Conservation (phyloP, 805 yeast genomes). For the Yarrowia alimentaria region DNA sequence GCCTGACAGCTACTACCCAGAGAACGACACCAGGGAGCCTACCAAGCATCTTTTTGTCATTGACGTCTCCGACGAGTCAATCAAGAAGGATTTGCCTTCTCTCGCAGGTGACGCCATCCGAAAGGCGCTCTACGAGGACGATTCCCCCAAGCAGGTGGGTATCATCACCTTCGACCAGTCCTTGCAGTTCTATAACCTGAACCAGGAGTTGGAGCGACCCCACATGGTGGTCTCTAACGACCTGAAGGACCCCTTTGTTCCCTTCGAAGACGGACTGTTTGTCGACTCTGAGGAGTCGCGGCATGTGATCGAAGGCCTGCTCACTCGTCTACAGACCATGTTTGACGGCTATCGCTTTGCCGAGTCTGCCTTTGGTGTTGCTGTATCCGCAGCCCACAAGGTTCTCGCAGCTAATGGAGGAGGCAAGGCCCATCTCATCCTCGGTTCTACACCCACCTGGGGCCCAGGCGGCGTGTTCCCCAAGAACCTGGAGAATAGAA, state of each 20-base stretch:
- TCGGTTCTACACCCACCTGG: conserved; percentile 70
- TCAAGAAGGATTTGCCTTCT: conserved; percentile 58
- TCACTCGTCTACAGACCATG: conserved; percentile 56
- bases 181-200: conserved; percentile 69
- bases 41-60: conserved; percentile 70
- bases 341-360: conserved; percentile 44
- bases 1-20: conserved; percentile 65
- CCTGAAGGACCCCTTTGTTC: conserved; percentile 76
- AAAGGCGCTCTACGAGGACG: conserved; percentile 47
- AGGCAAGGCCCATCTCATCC: conserved; percentile 72
- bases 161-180: conserved; percentile 73
- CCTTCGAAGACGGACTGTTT: conserved; percentile 70
- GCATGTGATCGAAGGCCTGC: conserved; percentile 61
- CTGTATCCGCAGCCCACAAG: conserved; percentile 62
- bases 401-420: conserved; percentile 56
- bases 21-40: conserved; percentile 44
- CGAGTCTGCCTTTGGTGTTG: conserved; percentile 78
- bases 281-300: conserved; percentile 72
- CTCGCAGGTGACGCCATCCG: conserved; percentile 71
- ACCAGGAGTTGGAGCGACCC: conserved; percentile 54
- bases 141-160: conserved; percentile 52
- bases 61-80: conserved; percentile 62
- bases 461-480: conserved; percentile 49
- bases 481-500: conserved; percentile 28
- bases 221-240: conserved; percentile 65